A percentile compares a stretch with the other conserved stretches of the same genome.
These are phyloP conservation scores for Rhynchosporium agropyri DNA, from an alignment of 2,329 filamentous ascomycete genomes.

Conservation along the genomic window DNA sequence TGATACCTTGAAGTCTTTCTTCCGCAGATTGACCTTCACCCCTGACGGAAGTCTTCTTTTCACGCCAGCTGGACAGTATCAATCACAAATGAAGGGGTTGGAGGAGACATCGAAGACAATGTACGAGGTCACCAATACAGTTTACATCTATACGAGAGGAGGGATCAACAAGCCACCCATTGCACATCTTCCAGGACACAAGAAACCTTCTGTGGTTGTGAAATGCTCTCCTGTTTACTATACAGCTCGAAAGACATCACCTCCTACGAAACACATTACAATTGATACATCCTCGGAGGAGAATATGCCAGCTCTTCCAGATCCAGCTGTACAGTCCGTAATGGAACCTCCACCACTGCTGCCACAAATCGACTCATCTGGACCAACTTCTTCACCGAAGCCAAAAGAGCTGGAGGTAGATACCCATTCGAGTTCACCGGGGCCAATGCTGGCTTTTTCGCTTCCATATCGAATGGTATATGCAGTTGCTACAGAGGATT, in stretches of 20 bases:
- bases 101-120: slow-evolving; percentile 70
- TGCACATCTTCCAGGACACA: slow-evolving; percentile 92
- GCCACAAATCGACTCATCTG: slow-evolving; percentile 53
- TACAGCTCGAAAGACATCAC: slow-evolving; percentile 68
- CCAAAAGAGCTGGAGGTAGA: slow-evolving; percentile 47
- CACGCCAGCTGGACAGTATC: slow-evolving; percentile 94
- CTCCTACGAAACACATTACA: slow-evolving; percentile 82
- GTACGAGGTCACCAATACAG: slow-evolving; percentile 92
- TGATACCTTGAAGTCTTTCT: slow-evolving; percentile 96
- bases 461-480: slow-evolving; percentile 94
- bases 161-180: slow-evolving; percentile 97
- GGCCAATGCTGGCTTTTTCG: slow-evolving; percentile 73
- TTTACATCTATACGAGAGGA: slow-evolving; percentile 96
- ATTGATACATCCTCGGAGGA: slow-evolving; percentile 95
- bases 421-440: slow-evolving; percentile 50
- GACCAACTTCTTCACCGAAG: slow-evolving; percentile 55
- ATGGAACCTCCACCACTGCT: slow-evolving; percentile 80
- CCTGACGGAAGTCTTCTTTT: slow-evolving; percentile 93
- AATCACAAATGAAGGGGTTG: slow-evolving; percentile 67
- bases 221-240: slow-evolving; percentile 92
- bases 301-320: slow-evolving; percentile 79
- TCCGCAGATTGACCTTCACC: slow-evolving; percentile 89
- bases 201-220: slow-evolving; percentile 95
- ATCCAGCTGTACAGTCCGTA: slow-evolving; percentile 66
- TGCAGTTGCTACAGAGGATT: slow-evolving; percentile 94